Percentiles rank a stretch among this genome's conserved stretches.
Evolutionary conservation across 2,329 filamentous ascomycete species (phyloP).

Genomic region (Colletotrichum plurivorum): DNA sequence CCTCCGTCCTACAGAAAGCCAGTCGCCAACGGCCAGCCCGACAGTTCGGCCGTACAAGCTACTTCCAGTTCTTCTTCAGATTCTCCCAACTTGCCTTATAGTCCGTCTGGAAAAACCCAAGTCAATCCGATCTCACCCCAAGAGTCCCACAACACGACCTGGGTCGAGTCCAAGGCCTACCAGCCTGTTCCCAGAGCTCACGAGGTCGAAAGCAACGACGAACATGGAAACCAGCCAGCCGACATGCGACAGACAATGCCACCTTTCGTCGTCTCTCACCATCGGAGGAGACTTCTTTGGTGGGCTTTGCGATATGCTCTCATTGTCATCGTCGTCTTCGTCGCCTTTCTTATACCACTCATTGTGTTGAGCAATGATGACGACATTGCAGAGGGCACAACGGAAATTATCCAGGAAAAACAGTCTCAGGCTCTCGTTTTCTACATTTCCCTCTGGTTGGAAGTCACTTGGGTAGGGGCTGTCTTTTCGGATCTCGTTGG

Average conservation of each 20-base stretch:
- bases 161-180: slow-evolving; percentile 11
- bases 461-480: slow-evolving; percentile 43
- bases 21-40: not conserved
- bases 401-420: slow-evolving; percentile 26
- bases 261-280: not conserved
- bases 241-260: not conserved
- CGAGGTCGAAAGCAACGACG: not conserved
- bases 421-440: slow-evolving; percentile 42
- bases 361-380: slow-evolving; percentile 40
- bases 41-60: not conserved
- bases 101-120: not conserved
- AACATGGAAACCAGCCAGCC: not conserved
- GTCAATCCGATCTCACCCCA: not conserved
- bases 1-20: slow-evolving; percentile 10
- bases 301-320: slow-evolving; percentile 42
- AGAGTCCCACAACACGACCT: not conserved
- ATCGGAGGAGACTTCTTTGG: slow-evolving; percentile 27
- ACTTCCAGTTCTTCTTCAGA: not conserved
- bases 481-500: slow-evolving; percentile 42
- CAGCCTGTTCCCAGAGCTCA: slow-evolving; percentile 5
- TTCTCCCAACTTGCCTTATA: not conserved
- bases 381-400: slow-evolving; percentile 31
- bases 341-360: slow-evolving; percentile 42
- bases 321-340: slow-evolving; percentile 39
- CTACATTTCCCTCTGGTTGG: slow-evolving; percentile 44